Base-by-base conservation (phyloP, 2,329 filamentous ascomycete genomes). In the Apiospora marii region DNA sequence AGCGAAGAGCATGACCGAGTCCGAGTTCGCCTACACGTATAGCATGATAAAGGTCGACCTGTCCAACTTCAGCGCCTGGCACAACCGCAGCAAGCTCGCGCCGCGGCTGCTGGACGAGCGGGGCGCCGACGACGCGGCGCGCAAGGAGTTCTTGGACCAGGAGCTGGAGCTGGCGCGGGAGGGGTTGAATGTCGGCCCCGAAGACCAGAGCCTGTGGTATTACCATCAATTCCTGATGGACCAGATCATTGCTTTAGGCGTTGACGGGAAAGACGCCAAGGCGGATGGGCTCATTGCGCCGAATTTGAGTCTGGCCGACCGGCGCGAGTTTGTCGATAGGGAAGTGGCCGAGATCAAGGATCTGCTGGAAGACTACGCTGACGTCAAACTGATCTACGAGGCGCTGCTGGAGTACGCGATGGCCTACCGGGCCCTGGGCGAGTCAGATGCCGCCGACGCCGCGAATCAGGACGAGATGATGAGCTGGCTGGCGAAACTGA, bases 11-110 rank as follows among this genome's bases (percentile, higher is more conserved):
- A 90, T 97, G 87, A 90, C 90, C 1, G 92, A 97, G 82, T 79
- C 87, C 22, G 96, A 99, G 81, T 96, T 98, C 76, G 91, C 90
- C 48, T 98, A 98, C 82, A 98, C 96, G 0, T 95, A 92, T 19
- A 93, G 90, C 79, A 98, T 96, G 94, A 94, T 98, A 77, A 85
- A 88, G 53, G 85, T 84, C n/a, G 93, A 97, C 77, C 86, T 99
- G 68, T 97, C 94, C 53, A 99, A 99, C 81, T 99, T 98, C 81
- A 98, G 95, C 4, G 96, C 96, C 1, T 98, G 96, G 96, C 96
- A 99, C 81, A 93, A 93, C 79, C 91, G 96, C 70, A 94, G 93
- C 76, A 94, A 93, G 79, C 87, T 98, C 30, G 96, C 98, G 71
- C 90, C 93, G 58, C 88, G 89, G 53, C 83, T 98, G 27, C 85